These are phyloP conservation scores for Isoetes engelmannii DNA, from an alignment of 83 land plant genomes.

Conservation along the genomic window DNA sequence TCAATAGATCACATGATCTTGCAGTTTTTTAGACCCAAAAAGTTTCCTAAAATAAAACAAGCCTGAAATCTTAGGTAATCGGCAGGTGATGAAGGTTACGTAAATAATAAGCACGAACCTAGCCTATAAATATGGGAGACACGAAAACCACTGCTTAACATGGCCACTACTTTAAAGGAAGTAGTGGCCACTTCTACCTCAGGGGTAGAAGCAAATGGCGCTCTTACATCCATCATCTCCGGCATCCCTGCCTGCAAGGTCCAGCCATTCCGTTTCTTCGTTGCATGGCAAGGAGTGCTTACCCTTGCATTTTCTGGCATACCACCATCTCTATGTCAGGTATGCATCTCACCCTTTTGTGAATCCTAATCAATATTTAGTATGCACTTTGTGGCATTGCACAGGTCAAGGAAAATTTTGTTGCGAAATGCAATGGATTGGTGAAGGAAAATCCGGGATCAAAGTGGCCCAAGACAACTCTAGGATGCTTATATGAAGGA, in stretches of 20 bases:
- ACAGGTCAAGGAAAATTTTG: constrained; percentile 22
- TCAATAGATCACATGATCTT: too few relatives aligned
- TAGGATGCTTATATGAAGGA: constrained; percentile 27
- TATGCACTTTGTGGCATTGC: background rate
- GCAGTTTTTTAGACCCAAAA: too few relatives aligned
- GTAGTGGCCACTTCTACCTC: too few relatives aligned
- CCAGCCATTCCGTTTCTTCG: constrained; percentile 24
- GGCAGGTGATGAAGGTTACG: too few relatives aligned
- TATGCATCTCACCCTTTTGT: background rate
- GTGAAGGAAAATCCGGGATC: constrained; percentile 32
- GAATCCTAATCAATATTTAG: background rate
- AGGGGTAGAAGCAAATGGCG: too few relatives aligned
- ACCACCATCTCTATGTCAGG: constrained; percentile 26
- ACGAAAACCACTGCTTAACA: too few relatives aligned
- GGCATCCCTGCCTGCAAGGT: constrained; percentile 10
- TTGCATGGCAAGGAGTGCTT: constrained; percentile 38
- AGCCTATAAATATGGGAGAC: too few relatives aligned
- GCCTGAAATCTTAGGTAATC: too few relatives aligned
- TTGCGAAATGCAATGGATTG: constrained; percentile 10
- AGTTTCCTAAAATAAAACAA: too few relatives aligned
- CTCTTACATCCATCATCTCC: too few relatives aligned
- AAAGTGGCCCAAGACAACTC: constrained; percentile 31
- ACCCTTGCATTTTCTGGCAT: constrained; percentile 30
- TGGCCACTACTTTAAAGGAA: too few relatives aligned
- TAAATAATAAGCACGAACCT: too few relatives aligned